Percentiles rank a stretch among this genome's conserved stretches.
These are phyloP conservation scores for Fusarium sp. DNA, from an alignment of 2,329 filamentous ascomycete genomes.

Conservation along the genomic window DNA sequence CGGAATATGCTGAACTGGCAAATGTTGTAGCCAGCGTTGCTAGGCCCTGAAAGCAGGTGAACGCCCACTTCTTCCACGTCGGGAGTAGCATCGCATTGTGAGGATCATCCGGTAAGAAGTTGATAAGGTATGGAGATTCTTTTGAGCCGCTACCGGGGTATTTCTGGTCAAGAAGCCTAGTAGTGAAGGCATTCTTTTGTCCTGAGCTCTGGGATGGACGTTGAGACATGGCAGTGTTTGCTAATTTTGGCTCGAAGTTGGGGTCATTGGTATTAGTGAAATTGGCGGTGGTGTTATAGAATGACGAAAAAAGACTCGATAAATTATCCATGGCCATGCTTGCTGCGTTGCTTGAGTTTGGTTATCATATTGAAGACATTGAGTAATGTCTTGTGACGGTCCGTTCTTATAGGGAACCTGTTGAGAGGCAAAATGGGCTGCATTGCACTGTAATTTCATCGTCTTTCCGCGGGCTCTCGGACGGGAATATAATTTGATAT, in stretches of 20 bases:
- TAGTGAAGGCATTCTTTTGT: background rate
- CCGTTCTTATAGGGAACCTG: background rate
- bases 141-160: slow-evolving; percentile 73
- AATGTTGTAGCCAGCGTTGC: slow-evolving; percentile 78
- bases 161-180: slow-evolving; percentile 13
- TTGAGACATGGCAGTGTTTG: background rate
- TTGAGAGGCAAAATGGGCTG: background rate
- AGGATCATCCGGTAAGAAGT: slow-evolving; percentile 75
- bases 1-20: slow-evolving; percentile 75
- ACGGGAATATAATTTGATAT: background rate
- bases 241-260: background rate
- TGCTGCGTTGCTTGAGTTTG: accelerated
- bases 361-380: background rate
- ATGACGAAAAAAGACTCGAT: background rate
- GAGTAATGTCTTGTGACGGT: background rate
- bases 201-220: accelerated
- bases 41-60: slow-evolving; percentile 66
- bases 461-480: background rate
- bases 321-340: background rate
- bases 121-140: slow-evolving; percentile 76
- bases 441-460: background rate
- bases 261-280: background rate
- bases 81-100: slow-evolving; percentile 74
- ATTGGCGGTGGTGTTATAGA: slow-evolving; percentile 2
- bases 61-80: slow-evolving; percentile 70